Evolutionary conservation across 2,329 filamentous ascomycete genomes (phyloP).

Genomic region (Colletotrichum zoysiae): DNA sequence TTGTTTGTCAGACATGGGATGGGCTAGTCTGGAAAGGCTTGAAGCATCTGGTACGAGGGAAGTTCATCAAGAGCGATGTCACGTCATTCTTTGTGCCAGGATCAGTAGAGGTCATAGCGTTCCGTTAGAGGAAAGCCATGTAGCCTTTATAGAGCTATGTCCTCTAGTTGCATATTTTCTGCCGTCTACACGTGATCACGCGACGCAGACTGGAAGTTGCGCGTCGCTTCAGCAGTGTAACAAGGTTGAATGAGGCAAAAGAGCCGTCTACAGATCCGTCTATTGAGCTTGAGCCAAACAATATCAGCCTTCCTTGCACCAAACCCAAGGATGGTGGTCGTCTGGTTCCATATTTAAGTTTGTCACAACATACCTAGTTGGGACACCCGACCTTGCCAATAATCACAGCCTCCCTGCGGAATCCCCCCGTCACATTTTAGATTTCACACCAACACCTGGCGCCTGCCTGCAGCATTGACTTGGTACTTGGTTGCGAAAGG

Average conservation of each 20-base stretch:
- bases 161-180: neutral
- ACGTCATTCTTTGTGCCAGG: neutral
- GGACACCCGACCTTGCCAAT: too few relatives aligned
- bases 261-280: neutral
- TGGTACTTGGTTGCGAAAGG: neutral
- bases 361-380: neutral
- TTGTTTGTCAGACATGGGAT: neutral
- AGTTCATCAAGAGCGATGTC: constrained; percentile 5
- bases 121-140: too few relatives aligned
- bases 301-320: neutral
- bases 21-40: neutral
- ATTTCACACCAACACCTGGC: too few relatives aligned
- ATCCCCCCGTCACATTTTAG: neutral
- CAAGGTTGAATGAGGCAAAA: neutral
- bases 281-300: neutral
- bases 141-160: neutral
- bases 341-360: neutral
- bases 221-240: constrained; percentile 3
- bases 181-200: constrained; percentile 19
- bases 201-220: constrained; percentile 1
- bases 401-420: neutral
- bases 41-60: neutral
- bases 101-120: neutral
- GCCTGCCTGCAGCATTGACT: neutral
- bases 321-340: neutral